Conservation (phyloP, 164 flowering plant genomes). For the Kingdonia uniflora region DNA sequence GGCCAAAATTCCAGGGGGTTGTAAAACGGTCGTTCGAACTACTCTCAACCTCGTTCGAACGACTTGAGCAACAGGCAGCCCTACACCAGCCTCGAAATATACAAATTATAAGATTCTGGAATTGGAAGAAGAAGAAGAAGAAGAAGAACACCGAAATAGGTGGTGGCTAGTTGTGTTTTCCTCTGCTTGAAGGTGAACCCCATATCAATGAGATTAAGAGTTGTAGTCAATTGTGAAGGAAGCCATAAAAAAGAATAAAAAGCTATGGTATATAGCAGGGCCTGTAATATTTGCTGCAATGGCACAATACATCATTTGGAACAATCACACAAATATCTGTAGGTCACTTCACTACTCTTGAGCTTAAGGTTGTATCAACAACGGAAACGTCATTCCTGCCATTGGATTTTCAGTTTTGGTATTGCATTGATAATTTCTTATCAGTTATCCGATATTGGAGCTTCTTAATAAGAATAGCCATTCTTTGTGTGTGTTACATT, state of each 20-base stretch:
- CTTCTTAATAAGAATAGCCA: too few relatives aligned
- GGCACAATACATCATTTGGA: conserved; percentile 26
- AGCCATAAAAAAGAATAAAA: conserved; percentile 15
- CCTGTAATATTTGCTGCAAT: conserved; percentile 25
- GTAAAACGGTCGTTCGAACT: too few relatives aligned
- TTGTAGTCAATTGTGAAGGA: conserved; percentile 11
- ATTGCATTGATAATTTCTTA: not conserved
- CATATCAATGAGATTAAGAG: conserved; percentile 18
- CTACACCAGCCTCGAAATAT: too few relatives aligned
- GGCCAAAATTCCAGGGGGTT: too few relatives aligned
- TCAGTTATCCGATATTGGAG: too few relatives aligned
- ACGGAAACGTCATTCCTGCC: conserved; percentile 32
- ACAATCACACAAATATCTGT: conserved; percentile 24
- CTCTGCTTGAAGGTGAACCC: conserved; percentile 6
- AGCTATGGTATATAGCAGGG: conserved; percentile 25
- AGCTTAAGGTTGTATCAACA: conserved; percentile 26
- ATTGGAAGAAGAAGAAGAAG: too few relatives aligned
- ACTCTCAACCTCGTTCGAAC: too few relatives aligned
- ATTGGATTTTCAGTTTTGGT: conserved; percentile 28
- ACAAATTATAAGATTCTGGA: too few relatives aligned
- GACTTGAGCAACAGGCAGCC: too few relatives aligned
- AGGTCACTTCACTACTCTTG: conserved; percentile 25
- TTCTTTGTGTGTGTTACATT: too few relatives aligned
- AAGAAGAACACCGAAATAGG: conserved; percentile 7
- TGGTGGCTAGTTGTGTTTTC: conserved; percentile 5